phyloP scores from a whole-genome alignment of 2,329 filamentous ascomycete species.

The Ophiostoma ips region DNA sequence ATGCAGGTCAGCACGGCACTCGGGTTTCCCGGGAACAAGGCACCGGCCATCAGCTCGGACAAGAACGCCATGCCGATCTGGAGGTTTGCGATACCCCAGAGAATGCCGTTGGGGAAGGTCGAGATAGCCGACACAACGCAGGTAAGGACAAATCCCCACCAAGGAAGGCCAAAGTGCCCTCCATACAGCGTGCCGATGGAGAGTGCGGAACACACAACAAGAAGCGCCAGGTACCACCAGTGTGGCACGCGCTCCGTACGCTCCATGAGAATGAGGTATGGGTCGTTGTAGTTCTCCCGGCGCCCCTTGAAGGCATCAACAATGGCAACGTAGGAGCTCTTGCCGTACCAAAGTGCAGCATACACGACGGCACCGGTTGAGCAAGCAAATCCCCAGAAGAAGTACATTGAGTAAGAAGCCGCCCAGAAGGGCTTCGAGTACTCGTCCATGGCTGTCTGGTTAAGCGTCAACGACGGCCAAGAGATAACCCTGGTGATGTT shows the following conservation, averaged over 20 bases:
- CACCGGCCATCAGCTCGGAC: conserved; percentile 35
- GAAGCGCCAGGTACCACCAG: conserved; percentile 16
- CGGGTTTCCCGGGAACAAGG: conserved; percentile 27
- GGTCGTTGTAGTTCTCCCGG: conserved; percentile 18
- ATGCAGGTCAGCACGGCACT: conserved; percentile 19
- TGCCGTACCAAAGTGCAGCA: conserved; percentile 21
- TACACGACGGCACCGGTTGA: conserved; percentile 20
- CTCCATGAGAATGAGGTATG: conserved; percentile 15
- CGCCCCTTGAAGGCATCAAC: conserved; percentile 25
- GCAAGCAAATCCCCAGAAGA: conserved; percentile 22
- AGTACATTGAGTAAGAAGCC: conserved; percentile 23
- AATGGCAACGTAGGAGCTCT: conserved; percentile 29
- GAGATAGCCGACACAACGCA: conserved; percentile 23
- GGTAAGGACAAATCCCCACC: conserved; percentile 30
- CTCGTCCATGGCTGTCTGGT: conserved; percentile 20
- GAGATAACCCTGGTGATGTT: conserved; percentile 30
- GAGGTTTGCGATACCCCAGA: conserved; percentile 20
- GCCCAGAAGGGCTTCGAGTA: conserved; percentile 29
- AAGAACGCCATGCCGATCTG: conserved; percentile 25
- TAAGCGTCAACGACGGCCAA: conserved; percentile 21
- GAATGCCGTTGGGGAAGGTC: conserved; percentile 26
- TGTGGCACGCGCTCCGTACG: conserved; percentile 12
- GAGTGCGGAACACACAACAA: conserved; percentile 21
- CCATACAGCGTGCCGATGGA: conserved; percentile 27
- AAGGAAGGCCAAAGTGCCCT: conserved; percentile 19